Evolutionary conservation across 257 asterid species (phyloP), one percentile per base, ranked within the genome.

Genomic region (Jacaranda copaia): DNA sequence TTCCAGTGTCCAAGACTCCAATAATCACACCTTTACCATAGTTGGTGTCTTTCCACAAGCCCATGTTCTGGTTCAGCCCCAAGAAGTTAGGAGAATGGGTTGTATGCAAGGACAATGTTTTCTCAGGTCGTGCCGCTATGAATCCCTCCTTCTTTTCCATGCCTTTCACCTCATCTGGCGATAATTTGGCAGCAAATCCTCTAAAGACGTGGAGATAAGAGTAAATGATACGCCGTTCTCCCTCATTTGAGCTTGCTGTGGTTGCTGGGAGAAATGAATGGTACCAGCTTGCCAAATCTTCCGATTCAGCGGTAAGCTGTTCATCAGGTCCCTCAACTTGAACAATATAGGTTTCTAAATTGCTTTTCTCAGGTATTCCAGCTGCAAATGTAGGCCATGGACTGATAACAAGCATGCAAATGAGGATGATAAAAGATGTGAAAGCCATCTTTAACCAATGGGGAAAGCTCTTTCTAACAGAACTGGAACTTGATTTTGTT

Each of bases 141-240:
- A 46, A 46, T 0, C 73, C 73, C 4, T 0, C 11, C 72, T 59
- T 59, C 18, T 49, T 36, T 16, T 61, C 77, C 77, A 78, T 61
- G 20, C 64, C 73, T n/a, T 76, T 76, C 11, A 68, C 83, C 5
- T 86, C 76, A 0, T 81, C 78, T 18, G 82, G 12, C 0, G 89
- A 78, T 12, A 86, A 39, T 55, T 16, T 67, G 9, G 86, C 89
- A 0, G 87, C 79, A 46, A 86, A 86, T 3, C 87, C 87, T 11
- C 36, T 59, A 8, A 84, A 70, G 59, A 86, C 84, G 12, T 20
- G 12, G 39, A 52, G 74, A 43, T 66, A 76, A 4, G 80, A 66
- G 80, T 76, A 57, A 16, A 76, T 43, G 3, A 67, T 59, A 0
- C 68, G 68, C 45, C 6, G 5, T 7, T 13, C 18, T 52, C 19